Conservation (phyloP, 2,329 filamentous ascomycete species). For the Curvularia sp. region DNA sequence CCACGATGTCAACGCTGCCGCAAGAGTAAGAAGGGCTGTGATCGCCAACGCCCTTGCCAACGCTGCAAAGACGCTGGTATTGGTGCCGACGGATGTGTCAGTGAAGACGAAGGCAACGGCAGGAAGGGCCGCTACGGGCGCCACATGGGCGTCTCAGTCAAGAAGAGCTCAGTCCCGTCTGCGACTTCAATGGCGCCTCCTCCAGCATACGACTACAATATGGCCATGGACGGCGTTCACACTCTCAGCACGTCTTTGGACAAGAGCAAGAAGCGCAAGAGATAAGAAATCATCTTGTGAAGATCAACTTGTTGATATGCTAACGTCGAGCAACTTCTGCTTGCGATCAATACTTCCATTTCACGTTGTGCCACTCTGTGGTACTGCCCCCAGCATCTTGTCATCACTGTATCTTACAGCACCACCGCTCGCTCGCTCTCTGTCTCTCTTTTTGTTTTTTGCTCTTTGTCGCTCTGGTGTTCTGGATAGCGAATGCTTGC, state of each 20-base stretch:
- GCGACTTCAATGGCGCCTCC: slow-evolving; percentile 48
- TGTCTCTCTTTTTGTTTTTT: background rate
- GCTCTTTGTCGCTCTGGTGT: slow-evolving; percentile 10
- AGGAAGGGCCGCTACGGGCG: slow-evolving; percentile 89
- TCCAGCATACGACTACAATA: slow-evolving; percentile 44
- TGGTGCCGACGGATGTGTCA: slow-evolving; percentile 90
- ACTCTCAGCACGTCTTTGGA: slow-evolving; percentile 49
- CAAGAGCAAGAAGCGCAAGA: slow-evolving; percentile 75
- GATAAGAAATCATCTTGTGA: slow-evolving; percentile 49
- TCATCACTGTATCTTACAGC: slow-evolving; percentile 11
- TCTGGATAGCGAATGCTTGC: slow-evolving; percentile 25
- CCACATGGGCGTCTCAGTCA: slow-evolving; percentile 72
- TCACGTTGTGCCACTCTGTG: slow-evolving; percentile 16
- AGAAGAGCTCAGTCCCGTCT: slow-evolving; percentile 54
- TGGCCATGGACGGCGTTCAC: slow-evolving; percentile 26
- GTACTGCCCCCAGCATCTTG: slow-evolving; percentile 16
- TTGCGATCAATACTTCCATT: slow-evolving; percentile 9
- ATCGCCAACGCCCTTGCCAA: slow-evolving; percentile 92
- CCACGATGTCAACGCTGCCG: slow-evolving; percentile 97
- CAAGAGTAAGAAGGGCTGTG: slow-evolving; percentile 99
- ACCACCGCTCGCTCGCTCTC: background rate
- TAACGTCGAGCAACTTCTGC: background rate
- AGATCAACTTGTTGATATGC: background rate
- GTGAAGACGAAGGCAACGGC: slow-evolving; percentile 96
- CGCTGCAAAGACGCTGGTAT: slow-evolving; percentile 96